phyloP scores from a whole-genome alignment of 2,329 filamentous ascomycete species.

The Nannizzia gypsea region DNA sequence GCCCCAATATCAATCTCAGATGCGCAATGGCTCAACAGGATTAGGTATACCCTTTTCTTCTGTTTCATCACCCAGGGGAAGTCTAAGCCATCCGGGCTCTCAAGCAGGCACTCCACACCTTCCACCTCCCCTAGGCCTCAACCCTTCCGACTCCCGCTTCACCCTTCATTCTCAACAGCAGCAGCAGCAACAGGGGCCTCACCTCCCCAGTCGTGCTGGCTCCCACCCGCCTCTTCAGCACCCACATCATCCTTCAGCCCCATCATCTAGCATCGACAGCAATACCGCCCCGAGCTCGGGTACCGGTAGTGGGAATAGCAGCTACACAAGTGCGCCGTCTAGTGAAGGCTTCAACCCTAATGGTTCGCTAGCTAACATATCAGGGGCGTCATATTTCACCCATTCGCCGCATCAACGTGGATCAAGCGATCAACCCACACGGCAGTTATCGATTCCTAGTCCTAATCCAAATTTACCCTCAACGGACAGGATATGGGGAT shows the following conservation, averaged over 20 bases:
- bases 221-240: slow-evolving; percentile 14
- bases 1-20: slow-evolving; percentile 28
- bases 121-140: slow-evolving; percentile 24
- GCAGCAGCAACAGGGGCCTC: slow-evolving; percentile 7
- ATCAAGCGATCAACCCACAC: slow-evolving; percentile 5
- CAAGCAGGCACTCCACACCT: slow-evolving; percentile 21
- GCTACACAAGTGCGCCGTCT: neutral
- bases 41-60: slow-evolving; percentile 8
- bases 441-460: slow-evolving; percentile 9
- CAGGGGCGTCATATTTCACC: slow-evolving; percentile 7
- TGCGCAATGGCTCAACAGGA: slow-evolving; percentile 15
- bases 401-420: slow-evolving; percentile 6
- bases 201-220: slow-evolving; percentile 15
- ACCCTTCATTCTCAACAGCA: slow-evolving; percentile 25
- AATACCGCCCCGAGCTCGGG: slow-evolving; percentile 2
- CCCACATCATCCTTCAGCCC: slow-evolving; percentile 6
- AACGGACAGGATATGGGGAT: slow-evolving; percentile 20
- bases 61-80: slow-evolving; percentile 3
- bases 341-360: neutral
- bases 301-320: slow-evolving; percentile 3
- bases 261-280: slow-evolving; percentile 7
- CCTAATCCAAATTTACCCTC: slow-evolving; percentile 5
- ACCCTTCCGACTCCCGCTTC: slow-evolving; percentile 26
- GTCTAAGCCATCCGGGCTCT: slow-evolving; percentile 11
- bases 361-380: slow-evolving; percentile 9